A percentile compares a stretch with the other conserved stretches of the same genome.
These are phyloP conservation scores for Parastagonospora nodorum DNA, from an alignment of 2,329 filamentous ascomycete genomes.

Conservation along the genomic window DNA sequence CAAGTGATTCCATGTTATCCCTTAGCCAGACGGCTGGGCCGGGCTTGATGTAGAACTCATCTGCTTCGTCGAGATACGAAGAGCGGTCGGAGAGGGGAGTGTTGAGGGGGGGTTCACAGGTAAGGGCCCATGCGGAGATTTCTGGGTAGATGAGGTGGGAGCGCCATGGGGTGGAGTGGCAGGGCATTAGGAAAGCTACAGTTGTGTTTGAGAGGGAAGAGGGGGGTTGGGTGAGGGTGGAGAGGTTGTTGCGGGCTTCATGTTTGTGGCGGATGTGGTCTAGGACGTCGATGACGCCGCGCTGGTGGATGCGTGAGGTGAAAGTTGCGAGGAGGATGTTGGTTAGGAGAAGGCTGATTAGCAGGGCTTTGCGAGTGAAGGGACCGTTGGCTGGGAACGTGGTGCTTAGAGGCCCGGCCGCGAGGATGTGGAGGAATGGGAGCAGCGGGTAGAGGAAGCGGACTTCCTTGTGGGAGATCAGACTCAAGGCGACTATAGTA, in stretches of 20 bases:
- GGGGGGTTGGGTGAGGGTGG: constrained; percentile 49
- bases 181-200: constrained; percentile 87
- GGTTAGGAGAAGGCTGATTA: constrained; percentile 60
- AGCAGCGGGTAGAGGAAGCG: constrained; percentile 95
- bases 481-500: constrained; percentile 69
- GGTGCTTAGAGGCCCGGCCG: constrained; percentile 67
- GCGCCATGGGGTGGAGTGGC: constrained; percentile 95
- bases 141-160: constrained; percentile 78
- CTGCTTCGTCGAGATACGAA: constrained; percentile 84
- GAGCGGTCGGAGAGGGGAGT: constrained; percentile 66
- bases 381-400: constrained; percentile 61
- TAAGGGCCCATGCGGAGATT: constrained; percentile 80
- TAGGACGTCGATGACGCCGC: constrained; percentile 76
- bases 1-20: constrained; percentile 46
- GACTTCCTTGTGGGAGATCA: constrained; percentile 94
- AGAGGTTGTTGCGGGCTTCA: constrained; percentile 50
- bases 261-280: constrained; percentile 77
- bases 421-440: constrained; percentile 81
- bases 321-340: constrained; percentile 78
- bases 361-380: constrained; percentile 55
- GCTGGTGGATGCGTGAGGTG: constrained; percentile 74
- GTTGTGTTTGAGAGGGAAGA: constrained; percentile 47
- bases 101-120: constrained; percentile 85
- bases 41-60: constrained; percentile 80
- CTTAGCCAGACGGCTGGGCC: constrained; percentile 47